Percentiles rank a stretch among this genome's conserved stretches.
Evolutionary conservation across 805 yeast species (phyloP).

Genomic region (Myxozyma vanderwaltii): DNA sequence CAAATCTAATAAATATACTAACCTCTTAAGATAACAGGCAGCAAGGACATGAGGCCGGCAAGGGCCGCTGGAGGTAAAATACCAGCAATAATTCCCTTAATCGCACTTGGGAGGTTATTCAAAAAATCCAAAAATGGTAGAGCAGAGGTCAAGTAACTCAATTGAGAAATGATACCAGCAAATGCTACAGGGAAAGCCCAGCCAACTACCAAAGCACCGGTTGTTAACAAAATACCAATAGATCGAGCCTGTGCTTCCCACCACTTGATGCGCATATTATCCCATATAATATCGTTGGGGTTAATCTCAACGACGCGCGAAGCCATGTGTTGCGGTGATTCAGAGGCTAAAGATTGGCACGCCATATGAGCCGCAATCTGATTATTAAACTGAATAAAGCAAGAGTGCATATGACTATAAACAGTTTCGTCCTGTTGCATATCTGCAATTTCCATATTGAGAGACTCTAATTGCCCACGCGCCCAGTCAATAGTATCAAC

Average conservation of each 20-base stretch:
- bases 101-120: conserved; percentile 54
- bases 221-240: conserved; percentile 49
- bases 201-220: conserved; percentile 56
- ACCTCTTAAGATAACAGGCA: conserved; percentile 76
- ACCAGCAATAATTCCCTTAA: conserved; percentile 86
- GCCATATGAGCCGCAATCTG: conserved; percentile 64
- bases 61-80: conserved; percentile 80
- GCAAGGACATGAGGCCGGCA: conserved; percentile 78
- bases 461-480: conserved; percentile 63
- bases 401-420: conserved; percentile 69
- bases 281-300: conserved; percentile 74
- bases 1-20: conserved; percentile 38
- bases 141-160: conserved; percentile 68
- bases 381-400: conserved; percentile 64
- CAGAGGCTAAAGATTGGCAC: conserved; percentile 50
- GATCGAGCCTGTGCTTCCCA: conserved; percentile 46
- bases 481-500: conserved; percentile 82
- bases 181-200: conserved; percentile 87
- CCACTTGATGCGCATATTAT: conserved; percentile 51
- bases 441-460: conserved; percentile 64
- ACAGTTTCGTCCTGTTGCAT: conserved; percentile 62
- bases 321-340: conserved; percentile 48
- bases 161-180: conserved; percentile 73
- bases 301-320: conserved; percentile 52
- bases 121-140: conserved; percentile 77